These are phyloP conservation scores for Gonium pectorale DNA, from an alignment of 139 green algal species.

Conservation along the genomic window DNA sequence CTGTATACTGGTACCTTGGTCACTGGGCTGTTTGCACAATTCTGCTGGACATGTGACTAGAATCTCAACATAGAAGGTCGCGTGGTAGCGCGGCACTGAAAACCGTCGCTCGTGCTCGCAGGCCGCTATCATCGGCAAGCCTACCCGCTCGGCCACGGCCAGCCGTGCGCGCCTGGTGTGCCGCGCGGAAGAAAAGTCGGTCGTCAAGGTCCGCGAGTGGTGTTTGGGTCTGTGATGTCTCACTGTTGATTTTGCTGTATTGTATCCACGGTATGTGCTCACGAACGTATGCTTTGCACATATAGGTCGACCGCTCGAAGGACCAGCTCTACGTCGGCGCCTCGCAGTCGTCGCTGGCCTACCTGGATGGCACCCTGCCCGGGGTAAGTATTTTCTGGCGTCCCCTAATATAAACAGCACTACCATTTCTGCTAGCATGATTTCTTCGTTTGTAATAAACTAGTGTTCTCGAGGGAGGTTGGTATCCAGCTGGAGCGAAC, in stretches of 20 bases:
- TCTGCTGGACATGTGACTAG: not conserved
- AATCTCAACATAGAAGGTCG: not conserved
- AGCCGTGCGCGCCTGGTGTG: conserved; percentile 52
- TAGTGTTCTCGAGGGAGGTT: no score
- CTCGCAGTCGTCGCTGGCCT: conserved; percentile 84
- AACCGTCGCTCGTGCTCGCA: conserved; percentile 22
- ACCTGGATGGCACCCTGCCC: conserved; percentile 95
- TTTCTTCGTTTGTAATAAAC: no score
- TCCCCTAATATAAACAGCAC: not conserved
- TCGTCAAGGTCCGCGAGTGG: conserved; percentile 53
- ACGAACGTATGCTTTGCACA: not conserved
- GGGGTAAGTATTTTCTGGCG: conserved; percentile 66
- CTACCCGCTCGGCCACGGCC: conserved; percentile 38
- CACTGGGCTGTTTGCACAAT: not conserved
- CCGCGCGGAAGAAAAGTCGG: conserved; percentile 61
- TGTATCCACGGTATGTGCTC: not conserved
- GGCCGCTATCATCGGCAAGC: conserved; percentile 50
- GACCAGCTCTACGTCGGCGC: conserved; percentile 79
- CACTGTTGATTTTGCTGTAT: not conserved
- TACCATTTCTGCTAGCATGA: no score
- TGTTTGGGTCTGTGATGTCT: not conserved
- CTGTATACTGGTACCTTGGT: not conserved
- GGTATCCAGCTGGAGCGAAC: no score
- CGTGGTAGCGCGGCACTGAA: not conserved
- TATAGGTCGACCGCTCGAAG: conserved; percentile 80